These are phyloP conservation scores for Sphagnurus paluster DNA, from an alignment of 1,284 basidiomycete genomes.

Conservation along the genomic window DNA sequence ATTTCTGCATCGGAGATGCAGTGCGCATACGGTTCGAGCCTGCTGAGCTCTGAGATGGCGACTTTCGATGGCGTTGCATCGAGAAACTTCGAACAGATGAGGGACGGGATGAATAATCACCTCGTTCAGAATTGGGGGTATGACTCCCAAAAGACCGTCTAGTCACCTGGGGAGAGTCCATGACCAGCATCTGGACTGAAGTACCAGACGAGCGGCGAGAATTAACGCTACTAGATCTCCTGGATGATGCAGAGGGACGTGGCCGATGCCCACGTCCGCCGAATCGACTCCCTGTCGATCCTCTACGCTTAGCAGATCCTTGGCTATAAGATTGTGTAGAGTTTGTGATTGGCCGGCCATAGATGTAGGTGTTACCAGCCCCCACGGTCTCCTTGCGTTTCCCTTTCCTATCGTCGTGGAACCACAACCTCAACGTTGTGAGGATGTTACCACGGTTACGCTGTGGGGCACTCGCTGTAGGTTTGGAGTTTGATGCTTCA, in stretches of 20 bases:
- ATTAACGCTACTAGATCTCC: conserved; percentile 80
- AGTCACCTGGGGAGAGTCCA: conserved; percentile 61
- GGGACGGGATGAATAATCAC: conserved; percentile 71
- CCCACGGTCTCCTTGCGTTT: conserved; percentile 56
- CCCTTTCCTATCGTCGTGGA: conserved; percentile 77
- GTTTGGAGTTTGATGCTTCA: conserved; percentile 28
- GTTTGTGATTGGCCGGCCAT: conserved; percentile 17
- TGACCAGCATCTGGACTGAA: conserved; percentile 57
- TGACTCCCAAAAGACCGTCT: conserved; percentile 69
- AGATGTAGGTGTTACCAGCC: conserved; percentile 13
- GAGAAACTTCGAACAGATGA: conserved; percentile 73
- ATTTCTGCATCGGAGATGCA: conserved; percentile 67
- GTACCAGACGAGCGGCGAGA: conserved; percentile 72
- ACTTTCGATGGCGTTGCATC: conserved; percentile 65
- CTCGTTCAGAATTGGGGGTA: conserved; percentile 77
- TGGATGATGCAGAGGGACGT: conserved; percentile 67
- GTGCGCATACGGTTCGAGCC: conserved; percentile 65
- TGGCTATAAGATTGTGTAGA: conserved; percentile 20
- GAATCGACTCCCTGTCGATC: conserved; percentile 30
- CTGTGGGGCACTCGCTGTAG: conserved; percentile 21
- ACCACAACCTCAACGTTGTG: conserved; percentile 76
- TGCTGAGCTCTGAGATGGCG: conserved; percentile 71
- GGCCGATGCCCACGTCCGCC: conserved; percentile 48
- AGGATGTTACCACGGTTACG: conserved; percentile 71
- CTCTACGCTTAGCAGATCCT: conserved; percentile 49